phyloP scores from a whole-genome alignment of 768 basidiomycete genomes.

The Asterophora lycoperdoides region DNA sequence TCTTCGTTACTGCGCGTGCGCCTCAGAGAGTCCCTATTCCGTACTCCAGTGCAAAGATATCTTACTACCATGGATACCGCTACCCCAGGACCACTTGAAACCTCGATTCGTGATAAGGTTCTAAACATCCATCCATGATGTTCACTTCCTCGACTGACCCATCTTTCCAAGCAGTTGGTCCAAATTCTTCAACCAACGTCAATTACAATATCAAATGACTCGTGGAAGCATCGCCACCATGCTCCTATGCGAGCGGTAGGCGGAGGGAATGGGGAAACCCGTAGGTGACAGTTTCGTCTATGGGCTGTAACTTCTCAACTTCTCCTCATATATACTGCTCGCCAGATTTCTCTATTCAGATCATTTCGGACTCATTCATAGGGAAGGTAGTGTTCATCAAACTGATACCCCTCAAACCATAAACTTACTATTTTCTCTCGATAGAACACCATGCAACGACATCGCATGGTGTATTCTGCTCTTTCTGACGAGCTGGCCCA shows the following conservation, averaged over 20 bases:
- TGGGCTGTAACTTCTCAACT: too few species aligned
- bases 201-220: slow-evolving; percentile 74
- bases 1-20: slow-evolving; percentile 15
- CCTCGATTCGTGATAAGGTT: slow-evolving; percentile 60
- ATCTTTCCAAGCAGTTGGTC: slow-evolving; percentile 46
- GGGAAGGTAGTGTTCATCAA: slow-evolving; percentile 52
- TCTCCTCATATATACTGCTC: too few species aligned
- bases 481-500: slow-evolving; percentile 65
- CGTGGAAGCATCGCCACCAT: slow-evolving; percentile 83
- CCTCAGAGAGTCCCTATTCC: slow-evolving; percentile 8
- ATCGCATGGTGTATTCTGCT: slow-evolving; percentile 72
- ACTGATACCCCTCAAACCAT: slow-evolving; percentile 1
- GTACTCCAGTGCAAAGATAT: slow-evolving; percentile 7
- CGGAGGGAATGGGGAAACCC: slow-evolving; percentile 72
- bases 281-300: slow-evolving; percentile 44
- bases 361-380: slow-evolving; percentile 68
- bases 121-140: slow-evolving; percentile 14
- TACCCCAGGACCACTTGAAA: slow-evolving; percentile 49
- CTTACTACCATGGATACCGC: slow-evolving; percentile 20
- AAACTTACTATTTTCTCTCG: slow-evolving; percentile 3
- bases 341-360: slow-evolving; percentile 71
- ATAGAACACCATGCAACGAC: slow-evolving; percentile 74
- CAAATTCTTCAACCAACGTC: slow-evolving; percentile 55
- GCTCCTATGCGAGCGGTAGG: slow-evolving; percentile 70
- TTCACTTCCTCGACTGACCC: slow-evolving; percentile 15